A percentile compares a stretch with the other conserved stretches of the same genome.
phyloP scores from a whole-genome alignment of 495 filamentous ascomycete genomes.

The Pseudoneurospora amorphoporcata region DNA sequence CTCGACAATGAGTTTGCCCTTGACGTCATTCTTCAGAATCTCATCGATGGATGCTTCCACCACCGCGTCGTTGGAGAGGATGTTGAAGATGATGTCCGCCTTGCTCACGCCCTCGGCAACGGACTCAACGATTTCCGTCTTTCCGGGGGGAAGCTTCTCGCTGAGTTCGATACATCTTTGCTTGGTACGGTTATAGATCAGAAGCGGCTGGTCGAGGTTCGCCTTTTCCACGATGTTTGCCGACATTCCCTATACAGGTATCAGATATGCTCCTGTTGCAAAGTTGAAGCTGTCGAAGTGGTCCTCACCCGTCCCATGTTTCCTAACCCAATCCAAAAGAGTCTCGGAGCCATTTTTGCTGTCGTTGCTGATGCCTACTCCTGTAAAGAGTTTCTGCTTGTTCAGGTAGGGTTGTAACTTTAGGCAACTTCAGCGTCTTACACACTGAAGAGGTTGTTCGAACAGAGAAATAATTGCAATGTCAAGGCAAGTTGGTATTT shows the following conservation, averaged over 20 bases:
- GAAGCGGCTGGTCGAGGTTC: constrained; percentile 53
- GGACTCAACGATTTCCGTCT: constrained; percentile 48
- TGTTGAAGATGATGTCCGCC: constrained; percentile 75
- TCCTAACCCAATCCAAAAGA: constrained; percentile 80
- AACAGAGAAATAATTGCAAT: neutral
- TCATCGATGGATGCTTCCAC: constrained; percentile 48
- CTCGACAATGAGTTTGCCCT: constrained; percentile 68
- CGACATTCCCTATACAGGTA: constrained; percentile 59
- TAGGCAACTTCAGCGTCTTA: neutral
- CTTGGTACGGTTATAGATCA: constrained; percentile 71
- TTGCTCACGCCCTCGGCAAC: constrained; percentile 54
- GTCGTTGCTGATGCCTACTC: neutral
- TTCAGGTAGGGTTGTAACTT: neutral
- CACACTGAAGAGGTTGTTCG: neutral
- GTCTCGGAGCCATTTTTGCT: constrained; percentile 45
- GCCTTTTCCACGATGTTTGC: constrained; percentile 75
- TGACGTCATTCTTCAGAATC: constrained; percentile 42
- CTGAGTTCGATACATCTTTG: constrained; percentile 48
- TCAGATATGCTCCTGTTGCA: neutral
- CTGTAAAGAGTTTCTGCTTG: neutral
- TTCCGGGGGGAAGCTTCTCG: constrained; percentile 41
- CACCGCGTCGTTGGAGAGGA: constrained; percentile 69
- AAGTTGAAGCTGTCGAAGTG: neutral
- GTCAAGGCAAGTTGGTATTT: neutral
- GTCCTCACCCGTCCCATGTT: constrained; percentile 78